Base-by-base conservation (phyloP, 208 protist species). In the Jaenimonas drosophilae region DNA sequence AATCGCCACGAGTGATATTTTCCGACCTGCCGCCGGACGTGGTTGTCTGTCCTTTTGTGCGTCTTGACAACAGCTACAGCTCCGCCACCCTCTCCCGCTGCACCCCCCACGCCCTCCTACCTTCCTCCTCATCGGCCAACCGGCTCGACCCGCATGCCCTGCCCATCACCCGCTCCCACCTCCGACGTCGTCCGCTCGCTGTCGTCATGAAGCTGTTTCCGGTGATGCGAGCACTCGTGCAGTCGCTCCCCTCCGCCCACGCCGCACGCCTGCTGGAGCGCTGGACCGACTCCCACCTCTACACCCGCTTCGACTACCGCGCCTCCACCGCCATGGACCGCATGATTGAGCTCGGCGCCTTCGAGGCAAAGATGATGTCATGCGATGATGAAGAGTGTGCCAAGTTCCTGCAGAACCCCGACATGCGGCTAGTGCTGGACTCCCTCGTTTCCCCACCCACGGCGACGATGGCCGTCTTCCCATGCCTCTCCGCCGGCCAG, bases 1-100 rank as follows among this genome's bases (percentile, higher is more conserved):
- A 91, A 54, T 76, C 72, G 3, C 76, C 78, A 19, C 59, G 67
- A 14, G 64, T 91, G 21, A 59, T 91, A 14, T 94, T 88, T 54
- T 59, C 63, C 28, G 78, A 78, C 49, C 72, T 94, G 27, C 80
- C 87, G 3, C 32, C 41, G 9, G 66, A 72, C 29, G 50, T 51
- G 21, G 47, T 49, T 1, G 44, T 94, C 5, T 74, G 73, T 24
- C 87, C 87, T 1, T 94, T 94, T 76, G 87, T 94, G 32, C 76
- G 81, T 0, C 59, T 94, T 9, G 87, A 94, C 59, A 64, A 94
- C 60, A 70, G 62, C n/a, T 77, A 59, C 34, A 68, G 81, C 14
- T 79, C 64, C 31, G 78, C 86, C 11, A 87, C 70, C 27, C 58
- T 94, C 16, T 57, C 73, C 19, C 63, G 61, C 32, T 78, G 88